These are phyloP conservation scores for Perkinsus chesapeaki DNA, from an alignment of 169 alveolate species.

Conservation along the genomic window DNA sequence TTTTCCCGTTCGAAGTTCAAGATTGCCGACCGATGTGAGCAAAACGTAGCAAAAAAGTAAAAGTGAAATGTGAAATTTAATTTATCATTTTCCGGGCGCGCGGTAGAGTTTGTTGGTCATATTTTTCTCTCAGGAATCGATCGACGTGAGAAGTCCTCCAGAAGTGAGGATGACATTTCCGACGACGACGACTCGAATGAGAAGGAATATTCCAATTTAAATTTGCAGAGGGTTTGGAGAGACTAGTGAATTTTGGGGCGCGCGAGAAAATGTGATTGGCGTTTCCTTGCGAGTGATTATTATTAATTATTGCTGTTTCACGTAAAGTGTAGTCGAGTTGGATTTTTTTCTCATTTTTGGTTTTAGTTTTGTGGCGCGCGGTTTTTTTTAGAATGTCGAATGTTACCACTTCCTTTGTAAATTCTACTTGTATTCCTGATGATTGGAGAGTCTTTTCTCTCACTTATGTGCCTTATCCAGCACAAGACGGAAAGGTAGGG, in stretches of 20 bases:
- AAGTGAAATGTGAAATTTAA: too few species aligned
- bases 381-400: not conserved
- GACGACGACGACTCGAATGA: not conserved
- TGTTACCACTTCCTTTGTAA: not conserved
- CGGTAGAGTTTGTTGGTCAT: too few species aligned
- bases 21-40: too few species aligned
- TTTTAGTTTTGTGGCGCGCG: too few species aligned
- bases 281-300: not conserved
- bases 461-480: not conserved
- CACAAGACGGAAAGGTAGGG: not conserved
- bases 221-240: not conserved
- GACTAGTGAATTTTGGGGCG: not conserved
- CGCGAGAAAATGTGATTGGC: not conserved
- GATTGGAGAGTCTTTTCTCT: not conserved
- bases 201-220: not conserved
- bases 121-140: not conserved
- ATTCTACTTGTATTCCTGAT: not conserved
- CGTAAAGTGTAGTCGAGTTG: too few species aligned
- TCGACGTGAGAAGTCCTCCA: not conserved
- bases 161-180: not conserved
- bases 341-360: too few species aligned
- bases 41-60: too few species aligned
- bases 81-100: too few species aligned
- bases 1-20: too few species aligned
- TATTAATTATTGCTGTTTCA: not conserved